Conservation (phyloP, 2,329 filamentous ascomycete genomes). For the Neofusicoccum cordaticola region DNA sequence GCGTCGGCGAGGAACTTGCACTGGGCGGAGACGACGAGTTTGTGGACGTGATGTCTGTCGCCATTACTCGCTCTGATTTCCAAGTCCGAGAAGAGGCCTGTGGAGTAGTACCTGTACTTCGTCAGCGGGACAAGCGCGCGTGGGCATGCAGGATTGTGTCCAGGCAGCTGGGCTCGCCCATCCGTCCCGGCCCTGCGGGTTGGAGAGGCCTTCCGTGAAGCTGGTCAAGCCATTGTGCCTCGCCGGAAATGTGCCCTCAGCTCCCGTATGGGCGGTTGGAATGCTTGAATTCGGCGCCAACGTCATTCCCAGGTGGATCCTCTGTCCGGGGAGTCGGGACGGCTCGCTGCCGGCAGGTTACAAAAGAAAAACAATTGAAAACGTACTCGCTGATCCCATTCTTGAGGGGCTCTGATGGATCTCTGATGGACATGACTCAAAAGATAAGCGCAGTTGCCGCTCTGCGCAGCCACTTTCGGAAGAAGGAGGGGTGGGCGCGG, state of each 20-base stretch:
- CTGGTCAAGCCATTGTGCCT: too few species aligned
- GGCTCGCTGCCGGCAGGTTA: too few species aligned
- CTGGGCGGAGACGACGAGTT: constrained; percentile 5
- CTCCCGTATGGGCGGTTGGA: too few species aligned
- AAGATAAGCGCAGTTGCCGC: not conserved
- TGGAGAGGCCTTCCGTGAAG: too few species aligned
- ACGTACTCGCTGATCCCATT: not conserved
- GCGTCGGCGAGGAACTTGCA: constrained; percentile 9
- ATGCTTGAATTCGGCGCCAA: too few species aligned
- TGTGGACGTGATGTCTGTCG: constrained; percentile 3
- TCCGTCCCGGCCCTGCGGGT: too few species aligned
- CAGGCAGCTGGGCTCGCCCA: too few species aligned
- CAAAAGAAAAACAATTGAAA: not conserved
- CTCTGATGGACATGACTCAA: not conserved
- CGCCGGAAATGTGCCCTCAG: too few species aligned
- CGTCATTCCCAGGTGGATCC: too few species aligned
- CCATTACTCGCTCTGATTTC: not conserved
- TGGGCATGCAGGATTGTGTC: too few species aligned
- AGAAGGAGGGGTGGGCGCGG: not conserved
- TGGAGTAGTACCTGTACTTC: not conserved
- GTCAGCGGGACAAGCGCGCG: too few species aligned
- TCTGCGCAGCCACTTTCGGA: not conserved
- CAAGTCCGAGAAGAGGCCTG: not conserved
- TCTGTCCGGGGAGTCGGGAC: too few species aligned
- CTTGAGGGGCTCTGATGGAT: not conserved